A percentile compares a stretch with the other conserved stretches of the same genome.
These are phyloP conservation scores for Phytophthora crassamura DNA, from an alignment of 352 stramenopile genomes.

Conservation along the genomic window DNA sequence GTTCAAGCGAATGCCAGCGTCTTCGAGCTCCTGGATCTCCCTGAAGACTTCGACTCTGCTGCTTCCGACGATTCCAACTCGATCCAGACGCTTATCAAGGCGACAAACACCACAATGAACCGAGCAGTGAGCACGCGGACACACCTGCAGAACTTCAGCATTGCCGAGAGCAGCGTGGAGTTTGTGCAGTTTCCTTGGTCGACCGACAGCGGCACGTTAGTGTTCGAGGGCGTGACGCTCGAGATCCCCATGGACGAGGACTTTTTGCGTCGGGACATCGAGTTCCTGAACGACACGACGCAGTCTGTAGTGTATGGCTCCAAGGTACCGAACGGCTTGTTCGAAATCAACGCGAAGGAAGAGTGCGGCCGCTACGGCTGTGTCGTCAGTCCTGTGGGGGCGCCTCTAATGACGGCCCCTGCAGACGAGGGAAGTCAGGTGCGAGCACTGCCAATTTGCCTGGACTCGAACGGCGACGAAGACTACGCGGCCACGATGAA, in stretches of 20 bases:
- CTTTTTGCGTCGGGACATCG: slow-evolving; percentile 46
- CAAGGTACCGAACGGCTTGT: slow-evolving; percentile 27
- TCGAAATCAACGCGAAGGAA: slow-evolving; percentile 69
- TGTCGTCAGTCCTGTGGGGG: slow-evolving; percentile 48
- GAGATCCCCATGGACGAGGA: slow-evolving; percentile 45
- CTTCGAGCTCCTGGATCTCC: slow-evolving; percentile 34
- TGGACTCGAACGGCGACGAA: slow-evolving; percentile 38
- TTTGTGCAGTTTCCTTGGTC: slow-evolving; percentile 40
- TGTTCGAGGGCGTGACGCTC: slow-evolving; percentile 53
- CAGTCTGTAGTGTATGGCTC: slow-evolving; percentile 41
- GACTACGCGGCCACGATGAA: slow-evolving; percentile 45
- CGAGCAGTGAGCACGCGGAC: slow-evolving; percentile 26
- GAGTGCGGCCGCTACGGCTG: slow-evolving; percentile 58
- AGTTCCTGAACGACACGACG: slow-evolving; percentile 43
- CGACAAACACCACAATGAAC: slow-evolving; percentile 36
- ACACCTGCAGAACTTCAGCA: slow-evolving; percentile 43
- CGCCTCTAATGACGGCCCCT: slow-evolving; percentile 32
- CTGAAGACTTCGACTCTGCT: slow-evolving; percentile 15
- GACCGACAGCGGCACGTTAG: slow-evolving; percentile 33
- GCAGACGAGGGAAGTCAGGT: slow-evolving; percentile 58
- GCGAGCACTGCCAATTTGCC: slow-evolving; percentile 49
- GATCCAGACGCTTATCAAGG: slow-evolving; percentile 29
- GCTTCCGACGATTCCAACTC: slow-evolving; percentile 28
- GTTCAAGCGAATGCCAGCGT: slow-evolving; percentile 25
- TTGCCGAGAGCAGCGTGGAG: slow-evolving; percentile 39